Conservation (phyloP, 805 yeast species). For the Yarrowia deformans region DNA sequence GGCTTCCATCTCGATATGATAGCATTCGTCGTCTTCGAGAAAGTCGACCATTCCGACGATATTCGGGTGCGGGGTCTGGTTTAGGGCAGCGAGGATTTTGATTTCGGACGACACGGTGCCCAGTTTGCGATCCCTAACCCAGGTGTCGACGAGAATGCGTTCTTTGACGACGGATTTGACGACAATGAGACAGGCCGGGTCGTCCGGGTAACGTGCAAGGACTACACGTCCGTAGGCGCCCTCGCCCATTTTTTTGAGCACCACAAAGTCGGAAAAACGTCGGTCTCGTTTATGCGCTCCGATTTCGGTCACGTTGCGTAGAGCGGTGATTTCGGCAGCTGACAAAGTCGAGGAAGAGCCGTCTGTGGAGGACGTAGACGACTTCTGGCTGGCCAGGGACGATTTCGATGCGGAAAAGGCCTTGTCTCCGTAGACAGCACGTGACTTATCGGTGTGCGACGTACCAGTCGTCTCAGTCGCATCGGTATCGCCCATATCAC, state of each 20-base stretch:
- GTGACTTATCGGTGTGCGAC: too few relatives aligned
- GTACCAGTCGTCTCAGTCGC: neutral
- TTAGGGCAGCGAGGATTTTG: constrained; percentile 83
- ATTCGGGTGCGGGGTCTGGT: constrained; percentile 76
- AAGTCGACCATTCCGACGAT: constrained; percentile 86
- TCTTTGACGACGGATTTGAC: constrained; percentile 91
- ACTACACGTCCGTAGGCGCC: constrained; percentile 98
- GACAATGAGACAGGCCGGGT: constrained; percentile 70
- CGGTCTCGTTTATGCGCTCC: constrained; percentile 77
- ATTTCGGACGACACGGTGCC: constrained; percentile 98
- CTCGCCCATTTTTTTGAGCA: constrained; percentile 84
- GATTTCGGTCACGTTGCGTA: constrained; percentile 52
- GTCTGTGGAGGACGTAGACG: neutral
- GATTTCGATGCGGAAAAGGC: too few relatives aligned
- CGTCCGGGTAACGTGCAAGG: constrained; percentile 71
- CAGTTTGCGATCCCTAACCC: constrained; percentile 90
- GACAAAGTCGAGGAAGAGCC: constrained; percentile 7
- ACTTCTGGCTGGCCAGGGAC: neutral
- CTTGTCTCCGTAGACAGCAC: too few relatives aligned
- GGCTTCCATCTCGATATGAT: constrained; percentile 89
- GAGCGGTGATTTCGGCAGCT: constrained; percentile 42
- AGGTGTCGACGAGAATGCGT: constrained; percentile 91
- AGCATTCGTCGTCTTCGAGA: constrained; percentile 89
- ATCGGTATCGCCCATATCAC: constrained; percentile 11
- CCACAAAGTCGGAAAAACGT: constrained; percentile 71